These are phyloP conservation scores for Haberlea rhodopensis DNA, from an alignment of 257 asterid species.

Conservation along the genomic window DNA sequence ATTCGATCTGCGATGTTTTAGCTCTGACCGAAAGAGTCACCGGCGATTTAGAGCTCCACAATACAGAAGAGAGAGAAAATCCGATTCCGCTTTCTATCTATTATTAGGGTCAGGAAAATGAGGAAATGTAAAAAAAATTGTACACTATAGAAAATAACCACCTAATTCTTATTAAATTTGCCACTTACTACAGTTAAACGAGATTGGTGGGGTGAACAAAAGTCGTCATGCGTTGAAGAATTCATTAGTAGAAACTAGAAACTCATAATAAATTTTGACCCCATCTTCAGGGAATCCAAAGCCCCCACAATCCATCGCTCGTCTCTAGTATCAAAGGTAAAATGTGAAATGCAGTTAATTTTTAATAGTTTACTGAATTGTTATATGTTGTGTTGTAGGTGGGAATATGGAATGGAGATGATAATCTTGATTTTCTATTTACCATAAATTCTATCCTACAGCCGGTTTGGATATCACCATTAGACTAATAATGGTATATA, in stretches of 20 bases:
- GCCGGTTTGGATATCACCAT: too few relatives aligned
- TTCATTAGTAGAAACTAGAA: too few relatives aligned
- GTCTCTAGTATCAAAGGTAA: not conserved
- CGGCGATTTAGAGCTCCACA: constrained; percentile 30
- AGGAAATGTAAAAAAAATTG: too few relatives aligned
- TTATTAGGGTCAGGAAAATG: not conserved
- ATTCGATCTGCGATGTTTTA: constrained; percentile 7
- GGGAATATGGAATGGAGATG: not conserved
- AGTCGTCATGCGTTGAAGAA: not conserved
- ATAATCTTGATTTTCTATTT: not conserved
- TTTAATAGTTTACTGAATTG: too few relatives aligned
- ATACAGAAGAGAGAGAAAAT: constrained; percentile 10
- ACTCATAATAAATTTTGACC: not conserved
- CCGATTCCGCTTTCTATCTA: not conserved
- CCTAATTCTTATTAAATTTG: not conserved
- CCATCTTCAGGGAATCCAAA: not conserved
- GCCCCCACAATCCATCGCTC: not conserved
- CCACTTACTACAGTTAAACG: not conserved
- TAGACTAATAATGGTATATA: too few relatives aligned
- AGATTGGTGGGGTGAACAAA: not conserved
- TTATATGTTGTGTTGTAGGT: not conserved
- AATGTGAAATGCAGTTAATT: not conserved
- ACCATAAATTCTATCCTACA: too few relatives aligned
- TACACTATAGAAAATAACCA: not conserved
- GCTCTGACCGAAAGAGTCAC: constrained; percentile 28